Conservation (phyloP, 495 filamentous ascomycete species). For the Neohortaea acidophila region DNA sequence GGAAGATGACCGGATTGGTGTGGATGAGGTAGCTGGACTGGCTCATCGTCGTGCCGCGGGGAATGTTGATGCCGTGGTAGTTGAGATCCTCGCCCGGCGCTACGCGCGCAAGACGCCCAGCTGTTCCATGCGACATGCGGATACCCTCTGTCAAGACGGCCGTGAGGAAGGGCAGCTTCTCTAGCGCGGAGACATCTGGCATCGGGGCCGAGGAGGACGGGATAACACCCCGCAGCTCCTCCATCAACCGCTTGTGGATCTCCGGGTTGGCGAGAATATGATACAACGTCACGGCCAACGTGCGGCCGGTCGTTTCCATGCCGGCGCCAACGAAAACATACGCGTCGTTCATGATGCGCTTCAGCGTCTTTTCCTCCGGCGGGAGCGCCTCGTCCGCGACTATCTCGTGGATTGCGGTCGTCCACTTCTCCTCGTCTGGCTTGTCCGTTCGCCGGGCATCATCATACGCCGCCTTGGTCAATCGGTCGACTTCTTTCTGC, state of each 20-base stretch:
- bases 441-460: no score
- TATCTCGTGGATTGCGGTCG: no score
- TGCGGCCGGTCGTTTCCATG: constrained; percentile 15
- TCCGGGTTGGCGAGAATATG: constrained; percentile 16
- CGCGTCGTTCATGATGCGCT: constrained; percentile 18
- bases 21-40: constrained; percentile 11
- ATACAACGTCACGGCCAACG: constrained; percentile 8
- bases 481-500: no score
- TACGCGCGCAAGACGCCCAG: constrained; percentile 22
- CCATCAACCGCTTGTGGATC: constrained; percentile 6
- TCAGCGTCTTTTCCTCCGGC: constrained; percentile 7
- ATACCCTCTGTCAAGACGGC: constrained; percentile 35
- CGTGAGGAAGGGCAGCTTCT: constrained; percentile 37
- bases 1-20: constrained; percentile 9
- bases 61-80: constrained; percentile 8
- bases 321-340: constrained; percentile 16
- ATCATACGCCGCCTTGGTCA: no score
- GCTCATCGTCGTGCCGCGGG: constrained; percentile 9
- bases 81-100: constrained; percentile 15
- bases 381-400: no score
- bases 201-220: neutral
- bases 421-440: no score
- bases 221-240: constrained; percentile 5
- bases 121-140: constrained; percentile 27
- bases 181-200: constrained; percentile 30